Evolutionary conservation across 768 basidiomycete species (phyloP), one percentile per base, ranked within the genome.

Genomic region (Amanita muscaria): DNA sequence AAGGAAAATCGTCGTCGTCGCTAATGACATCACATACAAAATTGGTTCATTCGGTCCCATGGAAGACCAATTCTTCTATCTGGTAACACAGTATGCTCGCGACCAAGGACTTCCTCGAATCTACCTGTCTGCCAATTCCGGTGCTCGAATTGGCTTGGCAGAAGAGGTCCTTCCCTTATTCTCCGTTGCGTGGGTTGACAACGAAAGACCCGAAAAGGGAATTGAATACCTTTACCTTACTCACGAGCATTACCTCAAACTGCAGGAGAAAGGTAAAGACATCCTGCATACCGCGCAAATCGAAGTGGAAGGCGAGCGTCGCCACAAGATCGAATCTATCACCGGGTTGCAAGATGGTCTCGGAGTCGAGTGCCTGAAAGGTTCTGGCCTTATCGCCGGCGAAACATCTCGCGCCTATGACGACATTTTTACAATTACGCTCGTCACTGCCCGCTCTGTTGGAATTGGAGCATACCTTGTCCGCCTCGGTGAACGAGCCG

Each of bases 381-480:
- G 96, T 34, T 98, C 96, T 21, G 96, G 94, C 62, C 80, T 99
- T 51, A 98, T 99, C 57, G 96, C 96, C 27, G 96, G 96, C 36
- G 96, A 96, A 64, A 99, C 96, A 0, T 94, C 93, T 25, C 80
- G 96, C 25, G 96, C 96, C 1, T 99, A 99, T 64, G 94, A 98
- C 56, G 96, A 99, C 59, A 97, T 99, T 60, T 99, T 99, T 74
- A 99, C 96, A 39, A 94, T 98, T 64, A 98, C 96, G 8, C 80
- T 99, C 56, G 96, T 99, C 52, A 96, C 92, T 34, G 96, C 93
- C 52, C 89, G 96, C 38, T 98, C 96, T 4, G 96, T 99, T 55
- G 96, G 96, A 63, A 99, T 98, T 54, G 96, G 96, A 54, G 96
- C 96, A 11, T 98, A 99, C 64, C 87, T 99, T 46, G 92, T 99